Evolutionary conservation across 2,329 filamentous ascomycete genomes (phyloP), one percentile per base, ranked within the genome.

Genomic region (Helotiales sp.): DNA sequence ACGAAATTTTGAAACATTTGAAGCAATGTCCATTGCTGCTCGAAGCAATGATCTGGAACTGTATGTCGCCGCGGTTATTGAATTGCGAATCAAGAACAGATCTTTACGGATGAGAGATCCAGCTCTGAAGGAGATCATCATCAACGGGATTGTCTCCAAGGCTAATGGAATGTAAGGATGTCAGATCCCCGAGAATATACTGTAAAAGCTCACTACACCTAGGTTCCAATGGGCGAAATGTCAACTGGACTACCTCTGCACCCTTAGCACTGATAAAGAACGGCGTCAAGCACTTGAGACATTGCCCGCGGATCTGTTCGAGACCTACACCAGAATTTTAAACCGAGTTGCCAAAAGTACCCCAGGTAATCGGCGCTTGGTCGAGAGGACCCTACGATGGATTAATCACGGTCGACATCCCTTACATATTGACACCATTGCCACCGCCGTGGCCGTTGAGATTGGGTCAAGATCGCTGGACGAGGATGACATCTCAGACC

Each of bases 271-370:
- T 13, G 73, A 77, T 52, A 60, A 66, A n/a, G 69, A 71, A 34
- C 67, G 71, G 8, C 55, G 62, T n/a, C 61, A 67, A 6, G 64
- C 70, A 1, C 66, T 74, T 0, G 49, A 45, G 22, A 64, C 58
- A 13, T 22, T 69, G 7, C 75, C 74, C 3, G 63, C 61, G 5
- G 69, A 69, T 34, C 57, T 77, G 6, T 71, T 72, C 6, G 70
- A 72, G 40, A 75, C 71, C 1, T 76, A 78, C 32, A 69, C 69
- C n/a, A 68, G 73, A 45, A 78, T 76, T 8, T 67, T 79, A 10
- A 64, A 71, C 2, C 68, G 65, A 34, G 69, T 78, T 15, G 69
- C 75, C 17, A 64, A 62, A 13, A 69, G 69, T 22, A 73, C 49
- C 10, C 52, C 58, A n/a, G 57, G 63, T 5, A 68, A 73, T n/a